Conservation (phyloP, 345 rosid species). For the Eucalyptus grandis region DNA sequence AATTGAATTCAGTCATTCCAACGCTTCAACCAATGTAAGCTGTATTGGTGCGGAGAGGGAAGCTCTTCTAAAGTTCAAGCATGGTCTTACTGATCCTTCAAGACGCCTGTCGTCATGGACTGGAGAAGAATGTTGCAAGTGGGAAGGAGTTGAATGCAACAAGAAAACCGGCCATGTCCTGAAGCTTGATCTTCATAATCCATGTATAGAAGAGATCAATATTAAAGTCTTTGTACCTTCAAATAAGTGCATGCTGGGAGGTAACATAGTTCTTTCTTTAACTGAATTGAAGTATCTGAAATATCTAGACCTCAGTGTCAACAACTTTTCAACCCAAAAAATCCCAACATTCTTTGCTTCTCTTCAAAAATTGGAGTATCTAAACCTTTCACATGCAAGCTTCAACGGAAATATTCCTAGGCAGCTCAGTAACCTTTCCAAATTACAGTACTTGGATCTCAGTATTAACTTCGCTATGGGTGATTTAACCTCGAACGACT, state of each 20-base stretch:
- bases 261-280: neutral
- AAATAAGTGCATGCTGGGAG: neutral
- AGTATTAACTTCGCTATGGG: rapidly evolving
- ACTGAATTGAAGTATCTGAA: neutral
- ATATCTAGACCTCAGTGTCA: neutral
- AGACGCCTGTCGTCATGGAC: neutral
- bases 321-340: neutral
- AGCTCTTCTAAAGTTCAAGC: neutral
- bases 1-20: neutral
- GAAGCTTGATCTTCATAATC: neutral
- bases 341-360: neutral
- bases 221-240: rapidly evolving
- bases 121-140: neutral
- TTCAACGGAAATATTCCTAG: neutral
- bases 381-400: neutral
- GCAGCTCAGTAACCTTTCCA: neutral
- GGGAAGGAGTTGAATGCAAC: neutral
- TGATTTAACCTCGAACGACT: rapidly evolving
- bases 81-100: neutral
- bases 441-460: neutral
- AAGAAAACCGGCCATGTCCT: neutral
- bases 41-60: neutral
- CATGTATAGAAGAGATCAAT: rapidly evolving
- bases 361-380: neutral
- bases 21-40: neutral